Percentiles rank a stretch among this genome's conserved stretches.
Conservation (phyloP, 163 green algal species). For the Volvox carteri region DNA sequence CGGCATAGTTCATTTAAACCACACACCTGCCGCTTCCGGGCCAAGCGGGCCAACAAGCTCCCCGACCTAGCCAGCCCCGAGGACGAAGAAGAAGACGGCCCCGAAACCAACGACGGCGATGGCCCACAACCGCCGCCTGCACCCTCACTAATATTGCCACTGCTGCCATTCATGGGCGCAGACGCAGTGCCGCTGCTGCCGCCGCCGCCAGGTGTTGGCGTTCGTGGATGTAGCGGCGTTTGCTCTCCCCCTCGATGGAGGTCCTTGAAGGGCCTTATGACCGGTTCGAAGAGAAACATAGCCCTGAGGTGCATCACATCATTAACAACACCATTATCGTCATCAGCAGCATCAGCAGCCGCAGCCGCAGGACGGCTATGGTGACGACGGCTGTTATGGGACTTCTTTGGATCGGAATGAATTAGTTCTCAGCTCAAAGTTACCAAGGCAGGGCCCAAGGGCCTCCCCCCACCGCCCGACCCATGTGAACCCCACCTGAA, state of each 20-base stretch:
- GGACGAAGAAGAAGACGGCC: too few relatives aligned
- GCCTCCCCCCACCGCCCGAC: too few relatives aligned
- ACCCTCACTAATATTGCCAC: background rate
- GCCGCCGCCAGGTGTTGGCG: background rate
- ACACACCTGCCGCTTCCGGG: slow-evolving; percentile 36
- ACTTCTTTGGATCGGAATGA: too few relatives aligned
- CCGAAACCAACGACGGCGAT: background rate
- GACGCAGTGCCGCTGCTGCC: background rate
- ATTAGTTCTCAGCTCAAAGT: too few relatives aligned
- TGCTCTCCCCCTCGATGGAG: background rate
- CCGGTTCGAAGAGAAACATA: slow-evolving; percentile 52
- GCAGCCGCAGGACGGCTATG: too few relatives aligned
- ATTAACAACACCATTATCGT: too few relatives aligned
- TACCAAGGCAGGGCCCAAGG: too few relatives aligned
- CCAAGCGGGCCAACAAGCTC: slow-evolving; percentile 14
- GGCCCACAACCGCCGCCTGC: slow-evolving; percentile 20
- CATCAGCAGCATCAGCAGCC: background rate
- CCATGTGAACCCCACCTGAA: slow-evolving; percentile 43
- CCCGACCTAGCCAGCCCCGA: background rate
- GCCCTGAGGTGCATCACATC: too few relatives aligned
- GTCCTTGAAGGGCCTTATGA: background rate
- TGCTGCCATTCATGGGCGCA: background rate
- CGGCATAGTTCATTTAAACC: too few relatives aligned
- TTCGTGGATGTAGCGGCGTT: background rate
- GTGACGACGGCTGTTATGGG: too few relatives aligned